Evolutionary conservation across 2,329 filamentous ascomycete species (phyloP).

Genomic region (Ophiobolus disseminans): DNA sequence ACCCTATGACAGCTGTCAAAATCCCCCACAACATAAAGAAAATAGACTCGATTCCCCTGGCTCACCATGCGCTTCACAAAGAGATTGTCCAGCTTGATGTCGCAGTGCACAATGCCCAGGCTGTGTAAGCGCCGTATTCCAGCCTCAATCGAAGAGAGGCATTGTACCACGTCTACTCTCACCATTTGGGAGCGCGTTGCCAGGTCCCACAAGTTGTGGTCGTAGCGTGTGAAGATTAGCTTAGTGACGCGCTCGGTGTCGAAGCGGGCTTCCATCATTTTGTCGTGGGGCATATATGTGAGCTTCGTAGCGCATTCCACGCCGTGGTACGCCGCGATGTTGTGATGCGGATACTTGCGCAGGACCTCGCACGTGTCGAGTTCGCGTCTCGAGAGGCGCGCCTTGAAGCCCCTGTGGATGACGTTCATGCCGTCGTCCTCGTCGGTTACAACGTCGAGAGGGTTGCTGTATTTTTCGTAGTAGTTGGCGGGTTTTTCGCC

Average conservation of each 20-base stretch:
- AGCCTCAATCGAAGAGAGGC: neutral
- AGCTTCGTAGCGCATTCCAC: neutral
- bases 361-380: slow-evolving; percentile 4
- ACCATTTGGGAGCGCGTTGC: neutral
- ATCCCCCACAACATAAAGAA: slow-evolving; percentile 2
- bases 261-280: neutral
- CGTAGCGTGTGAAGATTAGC: slow-evolving; percentile 7
- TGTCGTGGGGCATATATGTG: neutral
- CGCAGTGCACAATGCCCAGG: slow-evolving; percentile 5
- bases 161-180: slow-evolving; percentile 1
- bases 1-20: too few relatives aligned
- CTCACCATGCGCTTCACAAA: neutral
- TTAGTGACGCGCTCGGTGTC: slow-evolving; percentile 1
- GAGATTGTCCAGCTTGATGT: slow-evolving; percentile 9
- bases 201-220: slow-evolving; percentile 7
- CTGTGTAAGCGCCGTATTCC: slow-evolving; percentile 5
- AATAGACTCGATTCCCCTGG: neutral
- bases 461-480: neutral
- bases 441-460: neutral
- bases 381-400: neutral
- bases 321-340: slow-evolving; percentile 7
- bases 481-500: neutral
- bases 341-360: slow-evolving; percentile 1
- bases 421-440: neutral
- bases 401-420: neutral